Conservation (phyloP, 257 asterid genomes). For the Solanum appendiculatum region DNA sequence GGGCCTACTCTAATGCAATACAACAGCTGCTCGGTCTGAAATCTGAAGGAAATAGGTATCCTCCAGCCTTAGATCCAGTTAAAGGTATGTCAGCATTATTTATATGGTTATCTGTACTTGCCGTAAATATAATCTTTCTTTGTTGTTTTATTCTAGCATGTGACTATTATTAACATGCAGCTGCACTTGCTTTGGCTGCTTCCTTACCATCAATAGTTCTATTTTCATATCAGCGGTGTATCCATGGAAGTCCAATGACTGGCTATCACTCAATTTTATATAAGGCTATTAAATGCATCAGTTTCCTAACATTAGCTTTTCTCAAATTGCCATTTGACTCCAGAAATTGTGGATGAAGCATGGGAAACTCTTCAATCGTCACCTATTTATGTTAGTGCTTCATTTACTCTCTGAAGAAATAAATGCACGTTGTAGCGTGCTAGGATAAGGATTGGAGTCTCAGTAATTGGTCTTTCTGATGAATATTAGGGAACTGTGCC, state of each 20-base stretch:
- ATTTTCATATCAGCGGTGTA: neutral
- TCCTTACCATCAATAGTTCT: neutral
- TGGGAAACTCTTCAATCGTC: neutral
- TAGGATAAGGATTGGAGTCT: neutral
- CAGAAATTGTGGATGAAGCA: neutral
- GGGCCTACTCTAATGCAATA: slow-evolving; percentile 73
- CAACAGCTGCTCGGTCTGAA: slow-evolving; percentile 59
- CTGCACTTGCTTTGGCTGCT: neutral
- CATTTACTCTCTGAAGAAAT: neutral
- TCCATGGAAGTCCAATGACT: neutral
- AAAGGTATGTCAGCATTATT: slow-evolving; percentile 43
- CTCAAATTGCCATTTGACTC: neutral
- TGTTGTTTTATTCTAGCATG: neutral
- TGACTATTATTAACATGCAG: neutral
- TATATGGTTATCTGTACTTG: neutral
- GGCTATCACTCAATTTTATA: neutral
- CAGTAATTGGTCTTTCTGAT: neutral
- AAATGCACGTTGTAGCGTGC: neutral
- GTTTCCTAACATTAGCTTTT: neutral
- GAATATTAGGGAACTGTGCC: neutral
- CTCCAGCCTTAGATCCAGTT: slow-evolving; percentile 84
- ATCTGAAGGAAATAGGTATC: slow-evolving; percentile 80
- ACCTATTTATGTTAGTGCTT: neutral
- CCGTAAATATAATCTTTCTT: neutral
- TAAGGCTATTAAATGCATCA: neutral